Percentiles rank a stretch among this genome's conserved stretches.
Conservation (phyloP, 78 protist species). For the Dictyostelium firmibasis region DNA sequence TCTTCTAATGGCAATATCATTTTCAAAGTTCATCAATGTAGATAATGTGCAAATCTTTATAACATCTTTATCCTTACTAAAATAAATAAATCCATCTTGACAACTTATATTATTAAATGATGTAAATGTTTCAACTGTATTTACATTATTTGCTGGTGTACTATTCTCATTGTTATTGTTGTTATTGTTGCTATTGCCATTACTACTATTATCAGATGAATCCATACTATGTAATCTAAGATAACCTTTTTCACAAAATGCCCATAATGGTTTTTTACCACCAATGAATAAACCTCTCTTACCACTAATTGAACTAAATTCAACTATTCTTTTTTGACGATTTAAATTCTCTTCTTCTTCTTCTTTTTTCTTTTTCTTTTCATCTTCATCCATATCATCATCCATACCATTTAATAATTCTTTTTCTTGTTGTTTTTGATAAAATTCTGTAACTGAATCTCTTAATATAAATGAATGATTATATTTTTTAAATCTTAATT, state of each 20-base stretch:
- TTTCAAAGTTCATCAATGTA: conserved; percentile 30
- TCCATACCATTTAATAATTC: not conserved
- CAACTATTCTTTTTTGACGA: conserved; percentile 12
- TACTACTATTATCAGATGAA: not conserved
- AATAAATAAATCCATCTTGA: conserved; percentile 63
- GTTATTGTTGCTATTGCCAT: no score
- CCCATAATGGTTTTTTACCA: conserved; percentile 56
- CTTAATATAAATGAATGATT: conserved; percentile 14
- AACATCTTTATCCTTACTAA: not conserved
- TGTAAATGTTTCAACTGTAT: conserved; percentile 20
- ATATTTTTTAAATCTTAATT: conserved; percentile 16
- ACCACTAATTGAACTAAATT: not conserved
- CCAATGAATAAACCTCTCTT: conserved; percentile 40
- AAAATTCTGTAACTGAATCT: not conserved
- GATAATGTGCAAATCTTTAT: conserved; percentile 31
- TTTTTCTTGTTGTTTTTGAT: conserved; percentile 13
- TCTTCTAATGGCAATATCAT: conserved; percentile 58
- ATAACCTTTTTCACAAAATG: conserved; percentile 52
- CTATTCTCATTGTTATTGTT: not conserved
- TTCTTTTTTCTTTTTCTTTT: not conserved
- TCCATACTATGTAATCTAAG: conserved; percentile 37
- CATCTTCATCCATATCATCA: not conserved
- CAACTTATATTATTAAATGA: conserved; percentile 69
- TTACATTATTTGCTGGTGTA: not conserved
- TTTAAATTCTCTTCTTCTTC: not conserved